Conservation (phyloP, 1,139 yeast genomes). For the Hansenula lynferdii region DNA sequence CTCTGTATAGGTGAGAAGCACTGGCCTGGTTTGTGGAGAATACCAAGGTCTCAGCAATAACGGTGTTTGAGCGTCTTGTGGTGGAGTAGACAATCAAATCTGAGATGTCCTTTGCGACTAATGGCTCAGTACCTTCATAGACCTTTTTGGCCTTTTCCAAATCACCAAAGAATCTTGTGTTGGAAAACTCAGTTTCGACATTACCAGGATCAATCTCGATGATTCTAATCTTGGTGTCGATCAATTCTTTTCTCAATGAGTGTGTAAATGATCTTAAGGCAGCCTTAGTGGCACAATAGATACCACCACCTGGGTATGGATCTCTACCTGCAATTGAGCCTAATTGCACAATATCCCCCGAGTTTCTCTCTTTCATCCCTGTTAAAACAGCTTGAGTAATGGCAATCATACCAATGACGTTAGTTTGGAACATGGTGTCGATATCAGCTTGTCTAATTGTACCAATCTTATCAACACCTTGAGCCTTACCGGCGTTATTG, state of each 20-base stretch:
- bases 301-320: conserved; percentile 72
- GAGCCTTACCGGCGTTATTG: conserved; percentile 73
- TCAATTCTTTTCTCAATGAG: conserved; percentile 65
- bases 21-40: conserved; percentile 66
- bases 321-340: conserved; percentile 82
- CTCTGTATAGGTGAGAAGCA: conserved; percentile 20
- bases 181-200: conserved; percentile 74
- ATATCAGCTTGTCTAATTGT: conserved; percentile 44
- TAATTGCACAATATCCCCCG: conserved; percentile 68
- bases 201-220: conserved; percentile 79
- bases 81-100: conserved; percentile 61
- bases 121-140: conserved; percentile 64
- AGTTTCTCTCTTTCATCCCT: conserved; percentile 45
- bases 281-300: conserved; percentile 80
- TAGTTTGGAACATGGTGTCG: conserved; percentile 57
- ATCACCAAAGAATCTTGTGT: conserved; percentile 66
- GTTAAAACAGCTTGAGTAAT: conserved; percentile 56
- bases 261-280: conserved; percentile 65
- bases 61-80: conserved; percentile 64
- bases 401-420: conserved; percentile 59
- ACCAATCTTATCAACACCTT: conserved; percentile 58
- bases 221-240: conserved; percentile 60
- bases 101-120: conserved; percentile 67
- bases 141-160: conserved; percentile 57
- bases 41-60: conserved; percentile 65